These are phyloP conservation scores for Starmerella ratchasimensis DNA, from an alignment of 805 yeast genomes.

Conservation along the genomic window DNA sequence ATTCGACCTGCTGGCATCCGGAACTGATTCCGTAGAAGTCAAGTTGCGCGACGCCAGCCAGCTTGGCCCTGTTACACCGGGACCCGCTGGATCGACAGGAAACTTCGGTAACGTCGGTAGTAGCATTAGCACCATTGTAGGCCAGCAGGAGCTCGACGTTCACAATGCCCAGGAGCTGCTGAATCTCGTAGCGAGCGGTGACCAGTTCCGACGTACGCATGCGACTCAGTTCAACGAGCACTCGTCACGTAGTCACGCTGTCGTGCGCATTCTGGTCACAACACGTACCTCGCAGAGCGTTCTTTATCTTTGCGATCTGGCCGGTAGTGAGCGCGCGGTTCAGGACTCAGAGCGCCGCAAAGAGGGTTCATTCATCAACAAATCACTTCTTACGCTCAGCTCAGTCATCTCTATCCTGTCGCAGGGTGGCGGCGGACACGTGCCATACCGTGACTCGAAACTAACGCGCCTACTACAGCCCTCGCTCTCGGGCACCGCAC, in stretches of 20 bases:
- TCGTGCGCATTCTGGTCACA: constrained; percentile 53
- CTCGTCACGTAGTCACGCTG: constrained; percentile 85
- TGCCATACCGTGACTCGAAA: constrained; percentile 89
- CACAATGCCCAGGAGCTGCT: constrained; percentile 46
- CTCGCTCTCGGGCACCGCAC: constrained; percentile 73
- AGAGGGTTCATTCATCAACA: constrained; percentile 88
- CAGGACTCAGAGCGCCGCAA: constrained; percentile 65
- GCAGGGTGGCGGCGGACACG: constrained; percentile 40
- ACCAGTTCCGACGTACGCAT: constrained; percentile 60
- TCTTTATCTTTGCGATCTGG: constrained; percentile 81
- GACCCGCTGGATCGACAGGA: too few species aligned
- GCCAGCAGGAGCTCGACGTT: constrained; percentile 52
- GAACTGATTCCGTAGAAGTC: constrained; percentile 25
- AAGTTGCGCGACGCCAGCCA: background rate
- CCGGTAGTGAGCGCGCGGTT: constrained; percentile 88
- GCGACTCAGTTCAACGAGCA: constrained; percentile 81
- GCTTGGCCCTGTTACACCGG: constrained; percentile 44
- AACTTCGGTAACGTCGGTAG: constrained; percentile 31
- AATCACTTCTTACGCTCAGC: constrained; percentile 76
- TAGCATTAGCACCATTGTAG: constrained; percentile 59
- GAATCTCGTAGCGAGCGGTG: constrained; percentile 51
- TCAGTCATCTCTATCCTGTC: constrained; percentile 80
- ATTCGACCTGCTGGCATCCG: constrained; percentile 48
- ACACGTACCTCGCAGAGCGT: constrained; percentile 37
- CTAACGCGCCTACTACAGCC: constrained; percentile 83